phyloP scores from a whole-genome alignment of 805 yeast species.

The Yarrowia yakushimensis region DNA sequence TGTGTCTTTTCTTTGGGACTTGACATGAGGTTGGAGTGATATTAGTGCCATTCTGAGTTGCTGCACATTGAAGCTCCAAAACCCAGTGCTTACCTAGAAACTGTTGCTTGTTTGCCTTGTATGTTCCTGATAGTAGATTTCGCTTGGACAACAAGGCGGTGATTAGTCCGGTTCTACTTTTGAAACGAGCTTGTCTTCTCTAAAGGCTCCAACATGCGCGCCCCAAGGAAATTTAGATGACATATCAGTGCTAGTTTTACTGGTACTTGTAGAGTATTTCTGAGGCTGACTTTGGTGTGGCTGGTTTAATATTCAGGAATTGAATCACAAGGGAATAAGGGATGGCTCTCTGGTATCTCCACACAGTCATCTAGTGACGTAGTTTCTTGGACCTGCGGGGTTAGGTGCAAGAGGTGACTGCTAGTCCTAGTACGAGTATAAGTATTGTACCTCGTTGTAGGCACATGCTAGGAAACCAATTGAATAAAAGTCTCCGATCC shows the following conservation, averaged over 20 bases:
- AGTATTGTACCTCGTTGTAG: too few relatives aligned
- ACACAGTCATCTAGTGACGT: not conserved
- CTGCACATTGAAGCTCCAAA: not conserved
- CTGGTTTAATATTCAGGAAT: not conserved
- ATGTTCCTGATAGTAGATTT: too few relatives aligned
- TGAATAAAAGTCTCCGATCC: too few relatives aligned
- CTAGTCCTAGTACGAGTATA: too few relatives aligned
- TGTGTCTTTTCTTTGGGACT: not conserved
- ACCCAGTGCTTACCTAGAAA: not conserved
- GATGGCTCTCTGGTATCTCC: not conserved
- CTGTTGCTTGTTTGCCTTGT: too few relatives aligned
- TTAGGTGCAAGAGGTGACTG: too few relatives aligned
- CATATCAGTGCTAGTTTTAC: too few relatives aligned
- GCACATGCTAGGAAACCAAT: too few relatives aligned
- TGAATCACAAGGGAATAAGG: not conserved
- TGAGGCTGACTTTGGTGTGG: not conserved
- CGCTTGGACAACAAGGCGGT: not conserved
- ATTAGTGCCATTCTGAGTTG: conserved; percentile 3
- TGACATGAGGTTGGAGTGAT: not conserved
- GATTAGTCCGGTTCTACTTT: not conserved
- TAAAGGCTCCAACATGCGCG: not conserved
- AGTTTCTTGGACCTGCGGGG: not conserved
- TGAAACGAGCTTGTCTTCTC: not conserved
- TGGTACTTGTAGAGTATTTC: not conserved
- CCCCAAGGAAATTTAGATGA: not conserved